Evolutionary conservation across 108 stramenopile genomes (phyloP).

Genomic region (Skeletonema costatum): DNA sequence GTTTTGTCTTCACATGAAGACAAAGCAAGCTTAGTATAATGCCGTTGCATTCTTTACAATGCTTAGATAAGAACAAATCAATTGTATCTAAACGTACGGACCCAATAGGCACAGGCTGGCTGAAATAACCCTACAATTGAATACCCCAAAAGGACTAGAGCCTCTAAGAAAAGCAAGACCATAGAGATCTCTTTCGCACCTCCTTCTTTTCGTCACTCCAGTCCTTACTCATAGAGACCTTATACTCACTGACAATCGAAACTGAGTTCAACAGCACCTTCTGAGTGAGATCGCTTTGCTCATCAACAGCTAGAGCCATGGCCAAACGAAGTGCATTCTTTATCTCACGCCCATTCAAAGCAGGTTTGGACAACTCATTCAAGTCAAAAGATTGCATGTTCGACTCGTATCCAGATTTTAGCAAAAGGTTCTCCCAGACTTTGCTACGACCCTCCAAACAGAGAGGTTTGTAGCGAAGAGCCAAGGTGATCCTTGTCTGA

Average conservation of each 20-base stretch:
- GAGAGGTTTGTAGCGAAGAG: conserved; percentile 61
- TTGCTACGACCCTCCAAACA: conserved; percentile 44
- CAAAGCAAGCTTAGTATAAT: too few relatives aligned
- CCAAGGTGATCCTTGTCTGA: conserved; percentile 66
- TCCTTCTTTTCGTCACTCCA: neutral
- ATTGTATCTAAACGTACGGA: too few relatives aligned
- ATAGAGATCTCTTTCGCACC: neutral
- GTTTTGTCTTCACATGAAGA: too few relatives aligned
- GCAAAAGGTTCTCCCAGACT: conserved; percentile 65
- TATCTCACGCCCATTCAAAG: conserved; percentile 73
- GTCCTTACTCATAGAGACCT: conserved; percentile 16
- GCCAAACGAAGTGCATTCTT: conserved; percentile 74
- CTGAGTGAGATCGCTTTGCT: conserved; percentile 44
- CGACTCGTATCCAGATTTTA: conserved; percentile 39
- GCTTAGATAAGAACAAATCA: too few relatives aligned
- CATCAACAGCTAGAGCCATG: conserved; percentile 67
- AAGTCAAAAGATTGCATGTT: conserved; percentile 44
- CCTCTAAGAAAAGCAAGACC: neutral
- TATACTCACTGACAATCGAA: conserved; percentile 12
- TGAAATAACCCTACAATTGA: too few relatives aligned
- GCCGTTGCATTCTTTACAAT: too few relatives aligned
- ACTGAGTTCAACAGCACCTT: conserved; percentile 53
- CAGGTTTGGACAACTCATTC: conserved; percentile 45
- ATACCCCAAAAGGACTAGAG: too few relatives aligned
- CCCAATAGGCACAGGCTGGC: too few relatives aligned